Conservation (phyloP, 768 basidiomycete genomes). For the Leccinum rimulosum region DNA sequence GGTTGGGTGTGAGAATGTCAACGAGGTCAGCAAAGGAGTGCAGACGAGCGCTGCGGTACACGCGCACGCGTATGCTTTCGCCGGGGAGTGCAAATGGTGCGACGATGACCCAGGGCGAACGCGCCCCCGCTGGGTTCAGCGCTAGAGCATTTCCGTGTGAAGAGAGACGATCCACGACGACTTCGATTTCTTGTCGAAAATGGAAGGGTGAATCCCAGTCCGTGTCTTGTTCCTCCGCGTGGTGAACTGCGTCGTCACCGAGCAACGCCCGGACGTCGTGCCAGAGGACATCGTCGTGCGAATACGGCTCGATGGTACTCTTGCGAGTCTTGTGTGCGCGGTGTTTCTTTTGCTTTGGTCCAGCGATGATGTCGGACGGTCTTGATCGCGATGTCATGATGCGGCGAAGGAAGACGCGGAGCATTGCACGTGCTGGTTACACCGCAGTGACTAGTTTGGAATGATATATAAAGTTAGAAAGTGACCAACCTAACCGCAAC, state of each 20-base stretch:
- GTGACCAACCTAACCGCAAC: not conserved
- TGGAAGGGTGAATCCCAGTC: constrained; percentile 62
- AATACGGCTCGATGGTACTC: constrained; percentile 49
- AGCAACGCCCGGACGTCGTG: constrained; percentile 68
- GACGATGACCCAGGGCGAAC: constrained; percentile 74
- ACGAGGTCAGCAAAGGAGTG: constrained; percentile 78
- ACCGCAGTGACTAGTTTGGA: not conserved
- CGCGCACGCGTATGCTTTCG: constrained; percentile 69
- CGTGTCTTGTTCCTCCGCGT: constrained; percentile 43
- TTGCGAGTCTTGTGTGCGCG: constrained; percentile 19
- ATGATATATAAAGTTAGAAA: not conserved
- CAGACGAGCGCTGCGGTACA: constrained; percentile 68
- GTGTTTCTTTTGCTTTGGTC: constrained; percentile 32
- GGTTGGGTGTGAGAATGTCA: constrained; percentile 60
- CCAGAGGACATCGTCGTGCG: constrained; percentile 72
- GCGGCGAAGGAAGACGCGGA: not conserved
- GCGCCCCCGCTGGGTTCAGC: constrained; percentile 41
- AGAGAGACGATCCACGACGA: constrained; percentile 62
- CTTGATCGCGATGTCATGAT: constrained; percentile 6
- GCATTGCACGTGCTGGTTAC: not conserved
- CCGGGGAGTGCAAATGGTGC: constrained; percentile 84
- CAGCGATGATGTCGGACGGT: not conserved
- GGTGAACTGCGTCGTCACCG: constrained; percentile 55
- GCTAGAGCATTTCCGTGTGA: constrained; percentile 68
- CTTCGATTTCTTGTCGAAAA: constrained; percentile 59